These are phyloP conservation scores for Trypanosoma congolense DNA, from an alignment of 208 protist species.

Conservation along the genomic window DNA sequence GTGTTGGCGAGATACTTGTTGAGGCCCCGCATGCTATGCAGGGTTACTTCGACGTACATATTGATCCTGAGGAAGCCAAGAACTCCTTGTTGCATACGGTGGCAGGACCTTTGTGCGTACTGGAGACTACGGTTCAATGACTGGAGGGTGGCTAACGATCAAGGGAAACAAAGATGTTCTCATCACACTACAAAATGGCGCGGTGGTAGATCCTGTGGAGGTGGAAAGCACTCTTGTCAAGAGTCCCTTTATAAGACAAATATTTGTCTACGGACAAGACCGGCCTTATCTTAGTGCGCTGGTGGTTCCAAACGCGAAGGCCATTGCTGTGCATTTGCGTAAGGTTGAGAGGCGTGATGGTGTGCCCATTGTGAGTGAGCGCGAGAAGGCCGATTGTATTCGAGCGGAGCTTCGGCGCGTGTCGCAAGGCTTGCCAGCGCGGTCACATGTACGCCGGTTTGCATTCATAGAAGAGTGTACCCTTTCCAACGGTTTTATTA, in stretches of 20 bases:
- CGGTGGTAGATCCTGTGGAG: slow-evolving; percentile 77
- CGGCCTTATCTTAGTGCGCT: slow-evolving; percentile 74
- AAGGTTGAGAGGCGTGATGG: slow-evolving; percentile 87
- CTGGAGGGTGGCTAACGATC: slow-evolving; percentile 81
- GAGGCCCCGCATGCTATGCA: slow-evolving; percentile 87
- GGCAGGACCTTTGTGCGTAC: slow-evolving; percentile 87
- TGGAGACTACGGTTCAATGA: slow-evolving; percentile 83
- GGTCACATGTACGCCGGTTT: slow-evolving; percentile 82
- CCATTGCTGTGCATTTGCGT: slow-evolving; percentile 78
- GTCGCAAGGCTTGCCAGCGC: slow-evolving; percentile 67
- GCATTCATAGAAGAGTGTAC: slow-evolving; percentile 90
- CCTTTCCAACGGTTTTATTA: slow-evolving; percentile 86
- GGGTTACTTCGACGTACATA: slow-evolving; percentile 88
- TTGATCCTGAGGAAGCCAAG: slow-evolving; percentile 81
- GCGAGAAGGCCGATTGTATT: slow-evolving; percentile 88
- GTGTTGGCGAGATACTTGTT: slow-evolving; percentile 83
- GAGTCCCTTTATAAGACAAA: slow-evolving; percentile 84
- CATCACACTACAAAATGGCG: slow-evolving; percentile 74
- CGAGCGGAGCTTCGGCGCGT: slow-evolving; percentile 78
- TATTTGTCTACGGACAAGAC: slow-evolving; percentile 74
- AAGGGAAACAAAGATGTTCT: slow-evolving; percentile 84
- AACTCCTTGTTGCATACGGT: slow-evolving; percentile 87
- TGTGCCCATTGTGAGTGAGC: slow-evolving; percentile 81
- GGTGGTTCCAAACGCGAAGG: slow-evolving; percentile 79
- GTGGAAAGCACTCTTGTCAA: slow-evolving; percentile 73